Conservation (phyloP, 495 filamentous ascomycete species). For the Talaromyces trachyspermus region DNA sequence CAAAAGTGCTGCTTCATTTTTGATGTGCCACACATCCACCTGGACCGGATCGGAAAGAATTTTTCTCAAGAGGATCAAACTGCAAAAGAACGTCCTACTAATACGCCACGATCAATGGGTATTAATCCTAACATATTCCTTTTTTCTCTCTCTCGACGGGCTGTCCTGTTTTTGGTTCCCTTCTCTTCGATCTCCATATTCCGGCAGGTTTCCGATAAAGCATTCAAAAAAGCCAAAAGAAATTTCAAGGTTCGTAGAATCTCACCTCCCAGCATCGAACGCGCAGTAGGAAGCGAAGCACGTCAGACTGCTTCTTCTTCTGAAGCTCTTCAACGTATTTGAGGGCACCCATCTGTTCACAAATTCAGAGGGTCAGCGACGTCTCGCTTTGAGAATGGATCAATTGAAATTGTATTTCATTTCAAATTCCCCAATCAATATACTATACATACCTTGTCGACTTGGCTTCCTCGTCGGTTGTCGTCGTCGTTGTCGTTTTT, state of each 20-base stretch:
- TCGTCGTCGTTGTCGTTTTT: conserved; percentile 41
- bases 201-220: too few species aligned
- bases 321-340: conserved; percentile 99
- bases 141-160: conserved; percentile 1
- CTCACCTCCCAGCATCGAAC: conserved; percentile 99
- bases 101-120: conserved; percentile 4
- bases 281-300: conserved; percentile 97
- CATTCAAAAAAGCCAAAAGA: conserved; percentile 29
- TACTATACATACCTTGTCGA: conserved; percentile 40
- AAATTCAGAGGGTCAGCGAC: neutral
- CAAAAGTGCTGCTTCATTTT: conserved; percentile 10
- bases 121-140: neutral
- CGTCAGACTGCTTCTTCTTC: conserved; percentile 99
- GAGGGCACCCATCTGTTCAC: conserved; percentile 73
- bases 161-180: too few species aligned
- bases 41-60: conserved; percentile 16
- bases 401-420: conserved; percentile 1
- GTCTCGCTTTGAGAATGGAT: neutral
- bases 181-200: too few species aligned
- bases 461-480: conserved; percentile 41
- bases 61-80: neutral
- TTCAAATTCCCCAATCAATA: neutral
- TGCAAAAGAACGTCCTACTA: too few species aligned
- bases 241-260: conserved; percentile 40
- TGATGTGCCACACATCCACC: conserved; percentile 43